These are phyloP conservation scores for Eragrostis tef DNA, from an alignment of 202 grass and related monocot genomes.

Conservation along the genomic window DNA sequence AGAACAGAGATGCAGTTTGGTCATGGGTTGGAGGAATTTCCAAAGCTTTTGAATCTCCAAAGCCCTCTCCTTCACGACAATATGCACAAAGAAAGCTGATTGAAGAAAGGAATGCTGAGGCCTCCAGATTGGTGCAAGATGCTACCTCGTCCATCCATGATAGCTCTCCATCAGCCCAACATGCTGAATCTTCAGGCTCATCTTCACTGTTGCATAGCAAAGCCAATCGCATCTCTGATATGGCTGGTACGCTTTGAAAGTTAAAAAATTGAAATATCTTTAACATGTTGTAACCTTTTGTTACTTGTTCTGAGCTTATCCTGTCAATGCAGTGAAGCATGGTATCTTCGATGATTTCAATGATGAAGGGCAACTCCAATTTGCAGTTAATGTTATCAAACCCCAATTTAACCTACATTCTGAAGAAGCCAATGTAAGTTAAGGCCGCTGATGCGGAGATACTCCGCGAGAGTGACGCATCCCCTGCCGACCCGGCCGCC, in stretches of 20 bases:
- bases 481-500: no score
- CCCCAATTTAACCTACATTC: constrained; percentile 99
- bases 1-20: constrained; percentile 83
- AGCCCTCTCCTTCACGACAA: constrained; percentile 89
- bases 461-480: no score
- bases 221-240: constrained; percentile 58
- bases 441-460: no score
- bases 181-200: constrained; percentile 58
- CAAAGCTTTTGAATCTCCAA: constrained; percentile 91
- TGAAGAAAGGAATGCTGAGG: constrained; percentile 66
- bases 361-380: constrained; percentile 69
- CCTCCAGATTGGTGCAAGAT: constrained; percentile 59
- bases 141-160: constrained; percentile 51
- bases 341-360: constrained; percentile 64
- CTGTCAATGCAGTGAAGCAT: constrained; percentile 73
- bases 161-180: constrained; percentile 48
- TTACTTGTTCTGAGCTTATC: constrained; percentile 41
- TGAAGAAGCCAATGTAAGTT: constrained; percentile 99
- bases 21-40: constrained; percentile 93
- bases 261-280: constrained; percentile 36
- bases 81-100: constrained; percentile 94
- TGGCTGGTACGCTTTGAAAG: constrained; percentile 55
- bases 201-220: constrained; percentile 61
- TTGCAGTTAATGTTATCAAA: constrained; percentile 91
- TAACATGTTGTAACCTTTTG: constrained; percentile 39